phyloP scores from a whole-genome alignment of 352 stramenopile species.

The Phytophthora pinifolia region DNA sequence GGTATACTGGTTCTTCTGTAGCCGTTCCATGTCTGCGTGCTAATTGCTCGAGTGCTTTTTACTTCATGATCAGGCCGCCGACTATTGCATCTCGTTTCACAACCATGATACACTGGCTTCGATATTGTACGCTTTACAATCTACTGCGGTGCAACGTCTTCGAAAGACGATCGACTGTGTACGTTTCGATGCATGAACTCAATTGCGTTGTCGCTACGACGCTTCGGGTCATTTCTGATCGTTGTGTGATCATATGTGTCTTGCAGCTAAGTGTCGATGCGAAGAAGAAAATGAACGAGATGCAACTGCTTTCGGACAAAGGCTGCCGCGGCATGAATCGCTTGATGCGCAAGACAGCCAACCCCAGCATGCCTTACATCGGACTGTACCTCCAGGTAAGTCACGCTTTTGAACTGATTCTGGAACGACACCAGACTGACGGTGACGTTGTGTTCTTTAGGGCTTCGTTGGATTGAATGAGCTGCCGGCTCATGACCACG shows the following conservation, averaged over 20 bases:
- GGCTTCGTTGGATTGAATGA: conserved; percentile 81
- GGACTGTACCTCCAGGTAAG: conserved; percentile 83
- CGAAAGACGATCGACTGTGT: conserved; percentile 75
- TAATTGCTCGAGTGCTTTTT: conserved; percentile 1
- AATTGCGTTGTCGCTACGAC: background rate
- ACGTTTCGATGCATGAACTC: conserved; percentile 17
- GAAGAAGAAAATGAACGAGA: conserved; percentile 76
- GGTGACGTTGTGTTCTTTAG: conserved; percentile 27
- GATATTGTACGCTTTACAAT: conserved; percentile 86
- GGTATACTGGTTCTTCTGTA: conserved; percentile 28
- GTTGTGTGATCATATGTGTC: conserved; percentile 1
- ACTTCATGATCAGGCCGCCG: conserved; percentile 48
- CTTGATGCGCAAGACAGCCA: conserved; percentile 72
- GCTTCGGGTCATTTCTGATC: background rate
- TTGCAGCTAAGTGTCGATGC: conserved; percentile 53
- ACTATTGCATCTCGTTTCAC: conserved; percentile 67
- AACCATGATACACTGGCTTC: conserved; percentile 86
- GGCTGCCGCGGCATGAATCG: conserved; percentile 86
- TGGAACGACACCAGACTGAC: too few species aligned
- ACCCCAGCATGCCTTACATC: conserved; percentile 86
- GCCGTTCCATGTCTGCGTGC: background rate
- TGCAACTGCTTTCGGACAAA: conserved; percentile 81
- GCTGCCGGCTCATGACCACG: conserved; percentile 69
- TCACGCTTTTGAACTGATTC: background rate
- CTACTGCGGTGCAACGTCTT: conserved; percentile 82